A percentile compares a stretch with the other conserved stretches of the same genome.
These are phyloP conservation scores for Erodium texanum DNA, from an alignment of 441 rosid genomes.

Conservation along the genomic window DNA sequence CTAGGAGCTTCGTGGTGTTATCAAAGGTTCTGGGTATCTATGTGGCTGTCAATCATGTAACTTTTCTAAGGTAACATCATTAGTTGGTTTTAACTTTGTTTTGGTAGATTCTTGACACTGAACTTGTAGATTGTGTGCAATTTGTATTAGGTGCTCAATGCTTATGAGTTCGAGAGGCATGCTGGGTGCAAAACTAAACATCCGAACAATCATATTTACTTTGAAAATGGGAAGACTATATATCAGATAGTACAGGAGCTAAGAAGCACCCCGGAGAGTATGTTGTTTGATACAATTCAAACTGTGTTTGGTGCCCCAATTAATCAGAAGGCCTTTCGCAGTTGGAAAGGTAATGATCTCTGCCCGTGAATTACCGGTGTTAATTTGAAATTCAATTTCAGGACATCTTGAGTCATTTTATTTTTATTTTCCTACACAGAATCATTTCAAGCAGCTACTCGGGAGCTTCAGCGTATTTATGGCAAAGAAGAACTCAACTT, in stretches of 20 bases:
- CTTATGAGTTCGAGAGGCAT: conserved; percentile 67
- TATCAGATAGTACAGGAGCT: conserved; percentile 65
- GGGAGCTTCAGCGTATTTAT: conserved; percentile 75
- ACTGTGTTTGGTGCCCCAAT: conserved; percentile 55
- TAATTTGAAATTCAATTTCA: conserved; percentile 41
- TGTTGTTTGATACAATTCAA: conserved; percentile 51
- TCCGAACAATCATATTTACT: conserved; percentile 70
- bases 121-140: conserved; percentile 11
- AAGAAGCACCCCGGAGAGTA: conserved; percentile 51
- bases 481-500: conserved; percentile 49
- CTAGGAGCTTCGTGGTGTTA: conserved; percentile 56
- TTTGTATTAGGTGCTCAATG: conserved; percentile 48
- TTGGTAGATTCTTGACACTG: background rate
- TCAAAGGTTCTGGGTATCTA: conserved; percentile 69
- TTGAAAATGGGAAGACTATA: conserved; percentile 68
- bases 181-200: conserved; percentile 73
- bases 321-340: conserved; percentile 58
- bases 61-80: conserved; percentile 43
- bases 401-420: conserved; percentile 17
- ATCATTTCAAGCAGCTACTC: conserved; percentile 66
- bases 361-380: conserved; percentile 1
- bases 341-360: conserved; percentile 49
- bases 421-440: conserved; percentile 25
- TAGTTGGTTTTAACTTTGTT: conserved; percentile 3
- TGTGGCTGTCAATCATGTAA: conserved; percentile 59